phyloP scores from a whole-genome alignment of 2,329 filamentous ascomycete species.

The Penicillium janthinellum region DNA sequence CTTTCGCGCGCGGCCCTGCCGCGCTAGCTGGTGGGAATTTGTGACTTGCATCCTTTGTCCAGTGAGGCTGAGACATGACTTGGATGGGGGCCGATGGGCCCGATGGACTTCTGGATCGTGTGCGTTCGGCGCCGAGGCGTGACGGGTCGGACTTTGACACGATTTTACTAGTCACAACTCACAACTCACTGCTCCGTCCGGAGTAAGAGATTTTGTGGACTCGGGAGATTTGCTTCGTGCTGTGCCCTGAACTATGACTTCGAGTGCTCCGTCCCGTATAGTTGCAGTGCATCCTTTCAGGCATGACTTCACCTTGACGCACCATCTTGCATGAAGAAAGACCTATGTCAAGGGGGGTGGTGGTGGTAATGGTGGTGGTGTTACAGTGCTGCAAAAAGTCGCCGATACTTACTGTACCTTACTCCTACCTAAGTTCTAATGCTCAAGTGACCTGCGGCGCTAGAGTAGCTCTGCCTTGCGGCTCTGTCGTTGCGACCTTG shows the following conservation, averaged over 20 bases:
- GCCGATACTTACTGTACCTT: not conserved
- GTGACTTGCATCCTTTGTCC: not conserved
- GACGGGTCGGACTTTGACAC: not conserved
- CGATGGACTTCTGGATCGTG: not conserved
- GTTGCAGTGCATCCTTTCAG: not conserved
- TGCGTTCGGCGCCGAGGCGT: not conserved
- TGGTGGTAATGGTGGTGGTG: conserved; percentile 13
- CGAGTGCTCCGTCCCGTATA: too few relatives aligned
- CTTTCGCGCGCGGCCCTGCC: not conserved
- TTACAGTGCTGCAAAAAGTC: not conserved
- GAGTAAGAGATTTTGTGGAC: not conserved
- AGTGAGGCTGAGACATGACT: not conserved
- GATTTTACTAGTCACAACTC: not conserved
- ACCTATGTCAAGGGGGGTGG: conserved; percentile 19
- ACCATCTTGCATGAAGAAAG: not conserved
- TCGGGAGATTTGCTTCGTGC: too few relatives aligned
- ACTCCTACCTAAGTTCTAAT: too few relatives aligned
- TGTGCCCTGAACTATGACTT: too few relatives aligned
- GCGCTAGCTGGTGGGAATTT: not conserved
- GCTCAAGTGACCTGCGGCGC: not conserved
- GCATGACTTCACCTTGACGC: not conserved
- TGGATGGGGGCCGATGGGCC: not conserved
- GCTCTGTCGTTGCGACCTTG: not conserved
- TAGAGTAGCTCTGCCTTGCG: conserved; percentile 1
- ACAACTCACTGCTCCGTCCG: not conserved